Conservation (phyloP, 2,329 filamentous ascomycete species). For the Myrmaecium sp. region DNA sequence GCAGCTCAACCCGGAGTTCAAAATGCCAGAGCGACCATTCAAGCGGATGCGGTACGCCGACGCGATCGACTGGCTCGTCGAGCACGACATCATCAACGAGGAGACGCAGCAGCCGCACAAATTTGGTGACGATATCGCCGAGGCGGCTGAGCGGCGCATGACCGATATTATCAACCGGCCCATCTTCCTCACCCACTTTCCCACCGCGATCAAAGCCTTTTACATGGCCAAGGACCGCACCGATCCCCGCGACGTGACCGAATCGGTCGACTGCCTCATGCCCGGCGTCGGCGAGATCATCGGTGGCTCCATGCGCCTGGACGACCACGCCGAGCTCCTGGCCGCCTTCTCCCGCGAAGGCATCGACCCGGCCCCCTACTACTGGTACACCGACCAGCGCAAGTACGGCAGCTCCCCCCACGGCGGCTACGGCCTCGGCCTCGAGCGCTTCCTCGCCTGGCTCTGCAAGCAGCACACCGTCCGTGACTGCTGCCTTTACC, state of each 20-base stretch:
- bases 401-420: conserved; percentile 89
- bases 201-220: conserved; percentile 92
- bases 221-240: conserved; percentile 87
- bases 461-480: conserved; percentile 50
- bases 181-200: conserved; percentile 96
- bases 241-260: conserved; percentile 73
- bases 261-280: conserved; percentile 78
- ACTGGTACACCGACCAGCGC: conserved; percentile 97
- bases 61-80: conserved; percentile 83
- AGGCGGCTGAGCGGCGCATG: conserved; percentile 92
- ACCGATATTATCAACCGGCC: conserved; percentile 91
- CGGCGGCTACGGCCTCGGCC: conserved; percentile 80
- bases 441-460: conserved; percentile 65
- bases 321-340: conserved; percentile 77
- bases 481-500: conserved; percentile 56
- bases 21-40: conserved; percentile 69
- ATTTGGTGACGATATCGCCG: conserved; percentile 95
- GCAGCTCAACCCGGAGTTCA: conserved; percentile 81
- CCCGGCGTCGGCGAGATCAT: conserved; percentile 95
- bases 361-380: conserved; percentile 73
- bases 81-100: conserved; percentile 84
- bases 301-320: conserved; percentile 91
- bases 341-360: conserved; percentile 73
- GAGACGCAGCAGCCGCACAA: conserved; percentile 74
- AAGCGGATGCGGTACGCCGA: conserved; percentile 89